phyloP scores from a whole-genome alignment of 2,329 filamentous ascomycete species.

The Didymellaceae sp. region DNA sequence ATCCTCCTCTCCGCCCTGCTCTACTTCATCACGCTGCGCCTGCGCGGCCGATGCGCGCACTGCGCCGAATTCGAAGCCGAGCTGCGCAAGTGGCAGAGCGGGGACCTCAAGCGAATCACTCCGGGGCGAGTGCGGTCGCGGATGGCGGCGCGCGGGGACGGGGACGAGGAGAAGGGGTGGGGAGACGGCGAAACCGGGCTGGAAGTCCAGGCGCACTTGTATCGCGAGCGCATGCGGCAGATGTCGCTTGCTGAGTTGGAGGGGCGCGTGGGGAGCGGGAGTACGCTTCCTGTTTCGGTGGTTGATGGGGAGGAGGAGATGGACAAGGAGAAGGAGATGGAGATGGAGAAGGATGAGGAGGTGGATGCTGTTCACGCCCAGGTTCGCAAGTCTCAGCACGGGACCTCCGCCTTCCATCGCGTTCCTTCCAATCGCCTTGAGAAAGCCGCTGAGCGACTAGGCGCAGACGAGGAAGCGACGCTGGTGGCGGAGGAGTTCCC shows the following conservation, averaged over 20 bases:
- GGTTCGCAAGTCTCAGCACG: too few species aligned
- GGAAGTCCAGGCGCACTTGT: neutral
- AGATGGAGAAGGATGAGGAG: neutral
- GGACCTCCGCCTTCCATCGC: too few species aligned
- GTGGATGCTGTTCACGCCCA: too few species aligned
- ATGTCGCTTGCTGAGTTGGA: neutral
- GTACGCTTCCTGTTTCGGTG: too few species aligned
- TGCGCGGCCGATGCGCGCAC: neutral
- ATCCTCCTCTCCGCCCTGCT: neutral
- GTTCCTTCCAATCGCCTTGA: too few species aligned
- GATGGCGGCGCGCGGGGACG: neutral
- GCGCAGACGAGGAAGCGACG: neutral
- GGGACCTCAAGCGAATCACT: neutral
- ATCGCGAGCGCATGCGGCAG: neutral
- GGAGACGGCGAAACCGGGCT: neutral
- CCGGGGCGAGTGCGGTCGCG: neutral
- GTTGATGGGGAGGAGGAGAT: neutral
- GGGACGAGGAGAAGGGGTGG: neutral
- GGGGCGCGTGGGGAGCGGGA: neutral
- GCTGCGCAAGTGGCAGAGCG: conserved; percentile 2
- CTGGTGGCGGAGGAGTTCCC: neutral
- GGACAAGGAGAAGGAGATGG: neutral
- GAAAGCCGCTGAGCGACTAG: neutral
- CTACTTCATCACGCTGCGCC: conserved; percentile 3
- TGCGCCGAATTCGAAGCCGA: neutral